Base-by-base conservation (phyloP, 2,329 filamentous ascomycete genomes). In the Hortaea sp. region DNA sequence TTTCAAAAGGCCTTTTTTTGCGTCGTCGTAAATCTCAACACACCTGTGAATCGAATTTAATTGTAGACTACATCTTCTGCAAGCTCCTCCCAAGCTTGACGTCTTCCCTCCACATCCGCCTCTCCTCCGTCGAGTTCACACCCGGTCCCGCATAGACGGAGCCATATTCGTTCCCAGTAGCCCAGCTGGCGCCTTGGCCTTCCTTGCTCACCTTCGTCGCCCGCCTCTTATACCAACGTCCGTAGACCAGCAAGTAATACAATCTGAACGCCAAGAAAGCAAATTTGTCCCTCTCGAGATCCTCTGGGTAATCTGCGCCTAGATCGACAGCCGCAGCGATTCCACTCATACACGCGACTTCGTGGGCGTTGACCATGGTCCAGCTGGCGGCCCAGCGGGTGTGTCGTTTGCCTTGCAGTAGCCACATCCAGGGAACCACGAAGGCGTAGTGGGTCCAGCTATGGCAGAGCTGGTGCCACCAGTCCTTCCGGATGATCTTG, bases 391-490 rank as follows among this genome's bases (percentile, higher is more conserved):
- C 82, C 58, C 78, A 85, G 20, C 72, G 68, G 0, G 82, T 86
- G 42, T 71, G 69, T 28, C 77, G 78, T 50, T 71, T 75, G 0
- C 81, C 81, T 52, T 88, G 81, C 3, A 88, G 72, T 27, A 83
- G 76, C 81, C 82, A 83, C 74, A 88, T 76, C 52, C 79, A 79
- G 0, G 83, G 83, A 1, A 88, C 80, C 53, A 83, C 79, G 31
- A 78, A 72, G 1, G 76, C 58, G 57, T 82, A 82, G 55, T 83
- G 79, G 31, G 77, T 77, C 73, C 74, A 83, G 3, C 72, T 69
- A 55, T 83, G 77, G 46, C 76, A 78, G 7, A 83, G 69, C 62
- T 83, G 79, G 57, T 83, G 79, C 79, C 80, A 82, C 78, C 78
- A 82, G 50, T 83, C 77, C 50, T 72, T 73, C 41, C 75, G 67